Percentiles rank a stretch among this genome's conserved stretches.
Conservation (phyloP, 768 basidiomycete genomes). For the Calocera cornea region DNA sequence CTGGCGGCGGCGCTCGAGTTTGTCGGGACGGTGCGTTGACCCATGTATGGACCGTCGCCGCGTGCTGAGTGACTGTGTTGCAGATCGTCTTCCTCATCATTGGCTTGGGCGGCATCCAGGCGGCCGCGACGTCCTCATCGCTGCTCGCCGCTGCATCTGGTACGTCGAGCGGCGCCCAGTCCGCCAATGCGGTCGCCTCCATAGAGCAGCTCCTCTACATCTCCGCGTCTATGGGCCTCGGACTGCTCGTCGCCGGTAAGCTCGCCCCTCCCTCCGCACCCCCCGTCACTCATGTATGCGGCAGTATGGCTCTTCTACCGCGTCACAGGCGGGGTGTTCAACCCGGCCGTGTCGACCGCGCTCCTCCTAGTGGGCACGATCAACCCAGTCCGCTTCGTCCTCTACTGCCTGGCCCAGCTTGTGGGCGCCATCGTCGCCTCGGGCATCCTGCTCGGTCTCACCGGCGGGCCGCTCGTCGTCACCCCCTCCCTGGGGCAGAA, state of each 20-base stretch:
- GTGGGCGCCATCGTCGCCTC: conserved; percentile 46
- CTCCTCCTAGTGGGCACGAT: conserved; percentile 45
- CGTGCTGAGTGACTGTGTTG: neutral
- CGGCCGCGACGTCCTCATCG: conserved; percentile 23
- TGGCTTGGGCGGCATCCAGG: conserved; percentile 52
- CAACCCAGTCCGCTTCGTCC: conserved; percentile 39
- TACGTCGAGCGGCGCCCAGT: conserved; percentile 17
- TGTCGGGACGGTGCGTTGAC: conserved; percentile 11
- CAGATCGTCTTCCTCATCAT: conserved; percentile 42
- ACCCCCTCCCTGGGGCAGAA: conserved; percentile 38
- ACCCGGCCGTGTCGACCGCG: conserved; percentile 47
- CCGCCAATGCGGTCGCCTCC: conserved; percentile 7
- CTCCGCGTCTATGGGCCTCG: conserved; percentile 46
- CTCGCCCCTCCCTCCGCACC: conserved; percentile 5
- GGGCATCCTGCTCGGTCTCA: conserved; percentile 40
- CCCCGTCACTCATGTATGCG: neutral
- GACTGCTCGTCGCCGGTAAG: conserved; percentile 39
- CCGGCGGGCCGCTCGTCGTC: conserved; percentile 36
- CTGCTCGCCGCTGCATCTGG: conserved; percentile 19
- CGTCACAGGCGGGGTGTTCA: conserved; percentile 51
- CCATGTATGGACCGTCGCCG: neutral
- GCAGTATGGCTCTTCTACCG: neutral
- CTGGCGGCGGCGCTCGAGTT: conserved; percentile 13
- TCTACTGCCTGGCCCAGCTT: conserved; percentile 44
- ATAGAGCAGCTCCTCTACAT: conserved; percentile 41